A percentile compares a stretch with the other conserved stretches of the same genome.
phyloP scores from a whole-genome alignment of 495 filamentous ascomycete genomes.

The Neurospora sublineolata region DNA sequence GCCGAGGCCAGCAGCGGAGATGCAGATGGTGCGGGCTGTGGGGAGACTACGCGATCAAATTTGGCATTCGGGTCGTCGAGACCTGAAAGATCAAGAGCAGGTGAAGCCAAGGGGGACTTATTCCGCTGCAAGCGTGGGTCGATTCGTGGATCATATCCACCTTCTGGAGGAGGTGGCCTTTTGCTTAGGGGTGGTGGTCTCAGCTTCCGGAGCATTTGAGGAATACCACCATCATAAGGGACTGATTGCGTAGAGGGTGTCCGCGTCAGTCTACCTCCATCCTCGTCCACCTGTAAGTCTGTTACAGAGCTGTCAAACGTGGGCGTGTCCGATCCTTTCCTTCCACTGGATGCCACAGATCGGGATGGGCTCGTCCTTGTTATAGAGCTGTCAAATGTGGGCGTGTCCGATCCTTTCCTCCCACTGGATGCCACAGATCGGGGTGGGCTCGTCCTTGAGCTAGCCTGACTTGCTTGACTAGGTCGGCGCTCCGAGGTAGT shows the following conservation, averaged over 20 bases:
- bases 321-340: conserved; percentile 27
- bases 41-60: background rate
- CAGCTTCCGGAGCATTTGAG: conserved; percentile 6
- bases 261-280: conserved; percentile 3
- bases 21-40: background rate
- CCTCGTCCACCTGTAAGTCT: conserved; percentile 38
- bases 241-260: background rate
- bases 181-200: conserved; percentile 7
- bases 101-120: conserved; percentile 17
- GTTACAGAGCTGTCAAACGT: conserved; percentile 36
- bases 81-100: conserved; percentile 4
- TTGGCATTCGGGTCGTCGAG: conserved; percentile 4
- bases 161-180: conserved; percentile 19
- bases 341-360: conserved; percentile 29
- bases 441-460: conserved; percentile 59
- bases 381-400: conserved; percentile 34
- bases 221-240: background rate
- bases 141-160: conserved; percentile 25
- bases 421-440: conserved; percentile 30
- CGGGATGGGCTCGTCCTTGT: conserved; percentile 52
- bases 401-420: conserved; percentile 27
- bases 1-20: background rate
- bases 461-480: conserved; percentile 56
- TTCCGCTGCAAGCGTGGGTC: conserved; percentile 13
- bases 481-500: conserved; percentile 27